Percentiles rank a stretch among this genome's conserved stretches.
These are phyloP conservation scores for Luffa acutangula DNA, from an alignment of 306 rosid genomes.

Conservation along the genomic window DNA sequence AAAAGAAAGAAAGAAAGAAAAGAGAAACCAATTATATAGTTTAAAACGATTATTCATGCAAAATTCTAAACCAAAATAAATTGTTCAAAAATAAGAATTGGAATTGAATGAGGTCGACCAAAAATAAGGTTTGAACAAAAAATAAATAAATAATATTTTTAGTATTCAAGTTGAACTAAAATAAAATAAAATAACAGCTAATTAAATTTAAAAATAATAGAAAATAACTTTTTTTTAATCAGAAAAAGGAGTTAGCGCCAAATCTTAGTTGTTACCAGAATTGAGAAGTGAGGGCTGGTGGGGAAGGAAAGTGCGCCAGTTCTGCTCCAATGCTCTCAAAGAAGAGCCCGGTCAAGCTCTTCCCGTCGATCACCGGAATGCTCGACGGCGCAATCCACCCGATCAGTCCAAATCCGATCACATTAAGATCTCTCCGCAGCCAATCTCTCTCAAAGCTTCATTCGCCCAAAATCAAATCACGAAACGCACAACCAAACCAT, in stretches of 20 bases:
- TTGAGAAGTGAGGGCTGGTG: constrained; percentile 67
- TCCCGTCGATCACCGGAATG: constrained; percentile 69
- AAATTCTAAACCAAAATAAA: no score
- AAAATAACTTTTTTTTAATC: no score
- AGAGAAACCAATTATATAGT: no score
- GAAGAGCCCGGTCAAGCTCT: constrained; percentile 82
- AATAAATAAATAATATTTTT: no score
- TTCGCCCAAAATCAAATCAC: background rate
- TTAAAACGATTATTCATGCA: no score
- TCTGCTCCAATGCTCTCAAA: constrained; percentile 89
- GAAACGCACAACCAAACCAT: background rate
- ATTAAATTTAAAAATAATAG: no score
- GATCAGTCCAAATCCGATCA: constrained; percentile 87
- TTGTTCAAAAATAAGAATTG: no score
- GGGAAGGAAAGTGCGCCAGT: constrained; percentile 87
- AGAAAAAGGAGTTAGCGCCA: background rate
- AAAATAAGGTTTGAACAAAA: no score
- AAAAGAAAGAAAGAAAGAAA: no score
- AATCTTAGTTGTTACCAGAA: constrained; percentile 42
- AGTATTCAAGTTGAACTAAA: no score
- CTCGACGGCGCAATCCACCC: constrained; percentile 92
- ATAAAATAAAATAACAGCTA: no score
- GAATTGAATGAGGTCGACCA: no score
- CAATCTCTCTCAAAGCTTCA: constrained; percentile 64
- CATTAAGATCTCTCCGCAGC: constrained; percentile 71